Evolutionary conservation across 2,329 filamentous ascomycete species (phyloP).

Genomic region (Penicillium sp.): DNA sequence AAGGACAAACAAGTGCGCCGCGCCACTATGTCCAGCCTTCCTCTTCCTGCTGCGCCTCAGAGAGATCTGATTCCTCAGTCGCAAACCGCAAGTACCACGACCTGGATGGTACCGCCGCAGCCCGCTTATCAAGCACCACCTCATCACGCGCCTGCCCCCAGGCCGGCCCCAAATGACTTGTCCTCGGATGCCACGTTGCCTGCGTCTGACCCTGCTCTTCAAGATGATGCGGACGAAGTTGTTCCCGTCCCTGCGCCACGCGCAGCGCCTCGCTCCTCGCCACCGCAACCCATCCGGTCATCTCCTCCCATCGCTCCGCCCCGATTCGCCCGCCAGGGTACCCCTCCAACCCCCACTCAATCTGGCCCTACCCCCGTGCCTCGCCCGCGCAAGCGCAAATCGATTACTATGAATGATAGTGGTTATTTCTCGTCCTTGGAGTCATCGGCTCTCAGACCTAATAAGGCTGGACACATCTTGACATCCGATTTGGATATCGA

Average conservation of each 20-base stretch:
- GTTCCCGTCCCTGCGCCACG: conserved; percentile 25
- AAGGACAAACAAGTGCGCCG: conserved; percentile 70
- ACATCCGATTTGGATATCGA: conserved; percentile 73
- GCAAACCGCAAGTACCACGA: conserved; percentile 33
- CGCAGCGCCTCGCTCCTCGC: conserved; percentile 44
- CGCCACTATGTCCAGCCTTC: conserved; percentile 46
- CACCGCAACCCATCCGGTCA: conserved; percentile 67
- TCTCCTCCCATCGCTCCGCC: conserved; percentile 76
- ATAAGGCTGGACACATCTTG: conserved; percentile 61
- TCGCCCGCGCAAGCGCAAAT: conserved; percentile 71
- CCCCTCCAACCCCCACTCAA: conserved; percentile 67
- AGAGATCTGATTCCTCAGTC: conserved; percentile 28
- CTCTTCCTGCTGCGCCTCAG: conserved; percentile 36
- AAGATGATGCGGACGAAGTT: conserved; percentile 54
- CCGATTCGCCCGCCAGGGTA: conserved; percentile 61
- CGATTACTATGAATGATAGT: conserved; percentile 81
- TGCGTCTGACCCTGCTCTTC: conserved; percentile 63
- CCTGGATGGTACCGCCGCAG: conserved; percentile 36
- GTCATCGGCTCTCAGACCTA: conserved; percentile 77
- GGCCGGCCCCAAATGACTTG: conserved; percentile 49
- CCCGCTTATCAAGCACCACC: conserved; percentile 20
- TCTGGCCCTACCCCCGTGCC: conserved; percentile 63
- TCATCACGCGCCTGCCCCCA: conserved; percentile 18
- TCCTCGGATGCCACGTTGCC: conserved; percentile 78
- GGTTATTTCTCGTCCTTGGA: conserved; percentile 96